Percentiles rank a stretch among this genome's conserved stretches.
phyloP scores from a whole-genome alignment of 768 basidiomycete genomes.

The Trametes meyenii region DNA sequence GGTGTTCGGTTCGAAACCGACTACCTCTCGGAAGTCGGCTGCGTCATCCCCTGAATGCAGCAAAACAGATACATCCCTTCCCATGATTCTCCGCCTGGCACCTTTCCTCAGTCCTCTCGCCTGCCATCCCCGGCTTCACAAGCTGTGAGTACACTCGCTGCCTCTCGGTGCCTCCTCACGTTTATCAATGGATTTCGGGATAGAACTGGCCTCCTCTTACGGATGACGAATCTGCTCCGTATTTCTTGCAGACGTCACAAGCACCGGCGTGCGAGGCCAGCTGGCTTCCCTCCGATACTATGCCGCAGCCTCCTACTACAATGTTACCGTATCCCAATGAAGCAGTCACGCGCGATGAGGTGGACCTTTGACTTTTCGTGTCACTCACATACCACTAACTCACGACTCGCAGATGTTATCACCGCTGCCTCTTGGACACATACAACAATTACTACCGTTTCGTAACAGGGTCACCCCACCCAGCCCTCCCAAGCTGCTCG shows the following conservation, averaged over 20 bases:
- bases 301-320: too few species aligned
- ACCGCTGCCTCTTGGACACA: constrained; percentile 1
- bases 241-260: background rate
- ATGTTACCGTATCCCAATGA: too few species aligned
- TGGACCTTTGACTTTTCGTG: background rate
- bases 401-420: constrained; percentile 2
- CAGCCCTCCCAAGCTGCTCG: background rate
- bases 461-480: background rate
- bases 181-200: background rate
- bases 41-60: constrained; percentile 15
- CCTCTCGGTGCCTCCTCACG: background rate
- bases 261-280: background rate
- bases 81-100: background rate
- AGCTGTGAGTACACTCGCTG: background rate
- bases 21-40: constrained; percentile 1
- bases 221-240: background rate
- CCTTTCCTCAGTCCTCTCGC: background rate
- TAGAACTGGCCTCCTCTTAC: background rate
- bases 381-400: background rate
- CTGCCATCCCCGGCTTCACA: background rate
- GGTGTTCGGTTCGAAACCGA: constrained; percentile 3
- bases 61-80: background rate
- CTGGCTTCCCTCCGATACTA: background rate
- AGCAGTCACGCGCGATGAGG: background rate
- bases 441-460: constrained; percentile 1